Evolutionary conservation across 2,329 filamentous ascomycete species (phyloP).

Genomic region (Pyricularia grisea): DNA sequence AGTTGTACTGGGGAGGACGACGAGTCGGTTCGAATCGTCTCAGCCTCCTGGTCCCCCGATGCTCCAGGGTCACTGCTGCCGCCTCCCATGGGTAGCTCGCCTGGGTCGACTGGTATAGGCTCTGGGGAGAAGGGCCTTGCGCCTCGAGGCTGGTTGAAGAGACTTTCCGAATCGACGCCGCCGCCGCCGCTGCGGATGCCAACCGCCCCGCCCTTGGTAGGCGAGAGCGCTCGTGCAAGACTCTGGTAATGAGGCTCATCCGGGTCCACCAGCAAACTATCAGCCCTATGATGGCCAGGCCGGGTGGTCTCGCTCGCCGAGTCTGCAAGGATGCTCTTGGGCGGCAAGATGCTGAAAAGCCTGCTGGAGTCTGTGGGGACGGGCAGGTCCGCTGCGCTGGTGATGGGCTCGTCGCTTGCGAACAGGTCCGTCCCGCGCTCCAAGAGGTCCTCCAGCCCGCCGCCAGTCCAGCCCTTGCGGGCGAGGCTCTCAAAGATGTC

Average conservation of each 20-base stretch:
- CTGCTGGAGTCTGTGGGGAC: slow-evolving; percentile 22
- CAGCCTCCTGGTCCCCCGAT: neutral
- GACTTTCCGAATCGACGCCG: slow-evolving; percentile 35
- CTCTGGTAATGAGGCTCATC: slow-evolving; percentile 47
- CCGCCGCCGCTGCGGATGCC: slow-evolving; percentile 13
- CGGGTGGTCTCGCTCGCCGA: slow-evolving; percentile 24
- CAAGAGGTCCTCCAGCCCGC: slow-evolving; percentile 55
- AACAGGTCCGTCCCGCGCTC: slow-evolving; percentile 52
- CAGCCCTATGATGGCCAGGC: slow-evolving; percentile 32
- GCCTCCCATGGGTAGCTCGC: slow-evolving; percentile 13
- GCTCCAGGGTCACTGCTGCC: neutral
- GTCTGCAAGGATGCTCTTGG: slow-evolving; percentile 54
- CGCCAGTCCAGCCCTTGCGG: slow-evolving; percentile 58
- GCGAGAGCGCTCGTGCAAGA: slow-evolving; percentile 33
- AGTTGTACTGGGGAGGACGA: slow-evolving; percentile 1
- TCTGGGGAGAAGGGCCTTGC: slow-evolving; percentile 53
- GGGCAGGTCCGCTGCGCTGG: slow-evolving; percentile 7
- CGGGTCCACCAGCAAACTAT: slow-evolving; percentile 43
- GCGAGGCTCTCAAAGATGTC: slow-evolving; percentile 61
- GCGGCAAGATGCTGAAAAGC: slow-evolving; percentile 56
- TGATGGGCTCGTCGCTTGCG: slow-evolving; percentile 13
- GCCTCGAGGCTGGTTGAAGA: slow-evolving; percentile 25
- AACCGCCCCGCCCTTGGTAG: slow-evolving; percentile 6
- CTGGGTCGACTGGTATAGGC: slow-evolving; percentile 24
- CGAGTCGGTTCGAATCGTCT: neutral